A percentile compares a stretch with the other conserved stretches of the same genome.
phyloP scores from a whole-genome alignment of 2,329 filamentous ascomycete species.

The Teratosphaeriaceae sp. region DNA sequence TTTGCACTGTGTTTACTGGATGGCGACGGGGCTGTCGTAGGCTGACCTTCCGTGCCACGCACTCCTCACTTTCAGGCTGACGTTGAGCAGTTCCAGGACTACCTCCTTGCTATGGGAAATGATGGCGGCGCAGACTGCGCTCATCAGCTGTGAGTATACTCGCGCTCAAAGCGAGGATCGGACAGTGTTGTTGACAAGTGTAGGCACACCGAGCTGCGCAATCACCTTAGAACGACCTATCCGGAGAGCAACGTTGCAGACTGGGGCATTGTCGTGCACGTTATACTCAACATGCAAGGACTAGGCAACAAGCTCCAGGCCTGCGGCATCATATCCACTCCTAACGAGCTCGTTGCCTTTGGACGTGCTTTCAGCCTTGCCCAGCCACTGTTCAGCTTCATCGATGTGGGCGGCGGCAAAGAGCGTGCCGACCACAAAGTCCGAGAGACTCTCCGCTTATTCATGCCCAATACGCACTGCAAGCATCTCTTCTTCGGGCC shows the following conservation, averaged over 20 bases:
- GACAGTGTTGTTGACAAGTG: constrained; percentile 22
- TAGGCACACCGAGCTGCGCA: constrained; percentile 32
- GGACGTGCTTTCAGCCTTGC: constrained; percentile 38
- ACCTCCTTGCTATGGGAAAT: constrained; percentile 33
- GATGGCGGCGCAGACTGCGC: constrained; percentile 44
- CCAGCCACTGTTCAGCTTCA: constrained; percentile 41
- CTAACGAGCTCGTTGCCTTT: constrained; percentile 36
- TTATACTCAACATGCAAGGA: constrained; percentile 43
- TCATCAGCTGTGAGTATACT: constrained; percentile 30
- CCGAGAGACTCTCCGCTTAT: constrained; percentile 40
- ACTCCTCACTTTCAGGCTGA: not conserved
- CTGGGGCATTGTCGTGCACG: constrained; percentile 41
- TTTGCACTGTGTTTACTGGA: constrained; percentile 44
- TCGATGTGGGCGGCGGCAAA: constrained; percentile 42
- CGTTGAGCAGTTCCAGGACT: constrained; percentile 37
- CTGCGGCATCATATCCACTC: constrained; percentile 34
- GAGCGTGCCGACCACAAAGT: constrained; percentile 41
- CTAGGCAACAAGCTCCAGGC: constrained; percentile 36
- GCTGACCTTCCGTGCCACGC: constrained; percentile 16
- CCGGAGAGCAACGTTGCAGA: constrained; percentile 31
- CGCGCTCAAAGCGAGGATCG: no score
- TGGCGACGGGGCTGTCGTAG: constrained; percentile 43
- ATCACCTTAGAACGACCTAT: constrained; percentile 36
- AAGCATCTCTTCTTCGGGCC: constrained; percentile 44
- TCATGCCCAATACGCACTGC: constrained; percentile 40